Evolutionary conservation across 1,284 basidiomycete species (phyloP).

Genomic region (Exsudoporus floridanus): DNA sequence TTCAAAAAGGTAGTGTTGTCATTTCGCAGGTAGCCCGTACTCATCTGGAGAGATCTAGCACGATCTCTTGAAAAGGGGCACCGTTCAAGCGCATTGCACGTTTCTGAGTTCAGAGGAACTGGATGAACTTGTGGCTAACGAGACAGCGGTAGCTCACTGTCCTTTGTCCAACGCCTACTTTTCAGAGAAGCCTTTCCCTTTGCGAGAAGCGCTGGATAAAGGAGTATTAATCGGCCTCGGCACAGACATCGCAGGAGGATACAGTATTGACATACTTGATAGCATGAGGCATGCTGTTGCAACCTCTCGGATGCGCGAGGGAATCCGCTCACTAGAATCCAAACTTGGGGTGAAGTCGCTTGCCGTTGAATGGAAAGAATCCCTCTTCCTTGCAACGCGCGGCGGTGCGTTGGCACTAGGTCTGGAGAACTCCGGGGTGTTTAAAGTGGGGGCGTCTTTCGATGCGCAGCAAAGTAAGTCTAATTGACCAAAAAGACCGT

Average conservation of each 20-base stretch:
- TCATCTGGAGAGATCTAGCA: constrained; percentile 39
- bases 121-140: constrained; percentile 46
- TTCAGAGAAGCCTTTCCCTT: constrained; percentile 68
- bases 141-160: constrained; percentile 77
- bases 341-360: constrained; percentile 27
- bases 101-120: constrained; percentile 58
- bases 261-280: constrained; percentile 71
- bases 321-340: constrained; percentile 40
- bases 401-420: constrained; percentile 73
- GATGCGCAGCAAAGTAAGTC: constrained; percentile 78
- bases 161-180: constrained; percentile 86
- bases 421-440: constrained; percentile 51
- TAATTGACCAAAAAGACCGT: not conserved
- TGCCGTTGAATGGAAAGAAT: constrained; percentile 75
- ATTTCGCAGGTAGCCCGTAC: not conserved
- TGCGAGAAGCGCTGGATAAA: constrained; percentile 68
- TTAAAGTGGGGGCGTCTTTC: constrained; percentile 69
- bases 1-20: constrained; percentile 57
- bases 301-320: constrained; percentile 71
- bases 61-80: constrained; percentile 58
- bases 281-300: constrained; percentile 77
- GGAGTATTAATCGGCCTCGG: constrained; percentile 75
- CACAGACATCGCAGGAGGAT: constrained; percentile 84
- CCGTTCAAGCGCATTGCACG: constrained; percentile 85
- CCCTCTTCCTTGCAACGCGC: constrained; percentile 74